phyloP scores from a whole-genome alignment of 2,329 filamentous ascomycete species.

The Huntiella bhutanensis region DNA sequence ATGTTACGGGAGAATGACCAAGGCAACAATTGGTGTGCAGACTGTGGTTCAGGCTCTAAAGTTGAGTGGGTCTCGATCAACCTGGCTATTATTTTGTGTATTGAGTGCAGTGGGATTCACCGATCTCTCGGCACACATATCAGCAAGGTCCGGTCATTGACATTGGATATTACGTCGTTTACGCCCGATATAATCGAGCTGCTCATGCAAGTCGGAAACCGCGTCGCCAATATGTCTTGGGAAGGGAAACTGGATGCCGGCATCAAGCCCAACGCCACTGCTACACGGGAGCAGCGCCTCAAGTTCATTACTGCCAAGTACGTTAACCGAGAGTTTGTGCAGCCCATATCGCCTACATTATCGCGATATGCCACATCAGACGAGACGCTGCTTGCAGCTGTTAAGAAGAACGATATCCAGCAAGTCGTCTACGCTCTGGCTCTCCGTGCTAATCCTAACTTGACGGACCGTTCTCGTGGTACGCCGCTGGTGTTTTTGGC shows the following conservation, averaged over 20 bases:
- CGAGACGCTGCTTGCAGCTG: constrained; percentile 74
- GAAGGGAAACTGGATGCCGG: constrained; percentile 63
- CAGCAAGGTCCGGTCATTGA: constrained; percentile 88
- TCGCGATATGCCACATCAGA: constrained; percentile 64
- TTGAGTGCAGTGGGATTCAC: constrained; percentile 95
- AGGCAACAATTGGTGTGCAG: constrained; percentile 83
- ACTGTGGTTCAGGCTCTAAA: constrained; percentile 79
- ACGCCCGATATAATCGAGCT: constrained; percentile 94
- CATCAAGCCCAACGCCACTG: constrained; percentile 55
- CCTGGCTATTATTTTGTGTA: constrained; percentile 85
- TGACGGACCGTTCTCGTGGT: constrained; percentile 64
- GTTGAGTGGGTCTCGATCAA: constrained; percentile 99
- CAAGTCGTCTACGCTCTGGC: constrained; percentile 83
- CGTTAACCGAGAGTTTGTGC: constrained; percentile 63
- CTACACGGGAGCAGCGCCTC: constrained; percentile 76
- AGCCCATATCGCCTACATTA: constrained; percentile 54
- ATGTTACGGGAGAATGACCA: constrained; percentile 77
- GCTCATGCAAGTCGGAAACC: constrained; percentile 76
- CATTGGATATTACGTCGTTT: constrained; percentile 87
- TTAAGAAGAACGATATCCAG: constrained; percentile 92
- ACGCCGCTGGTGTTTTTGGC: constrained; percentile 85
- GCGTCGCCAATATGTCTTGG: constrained; percentile 92
- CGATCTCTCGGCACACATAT: constrained; percentile 92
- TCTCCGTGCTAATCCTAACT: constrained; percentile 71
- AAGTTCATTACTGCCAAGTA: constrained; percentile 94